Percentiles rank a stretch among this genome's conserved stretches.
phyloP scores from a whole-genome alignment of 768 basidiomycete genomes.

The Hirschioporus abietinus region DNA sequence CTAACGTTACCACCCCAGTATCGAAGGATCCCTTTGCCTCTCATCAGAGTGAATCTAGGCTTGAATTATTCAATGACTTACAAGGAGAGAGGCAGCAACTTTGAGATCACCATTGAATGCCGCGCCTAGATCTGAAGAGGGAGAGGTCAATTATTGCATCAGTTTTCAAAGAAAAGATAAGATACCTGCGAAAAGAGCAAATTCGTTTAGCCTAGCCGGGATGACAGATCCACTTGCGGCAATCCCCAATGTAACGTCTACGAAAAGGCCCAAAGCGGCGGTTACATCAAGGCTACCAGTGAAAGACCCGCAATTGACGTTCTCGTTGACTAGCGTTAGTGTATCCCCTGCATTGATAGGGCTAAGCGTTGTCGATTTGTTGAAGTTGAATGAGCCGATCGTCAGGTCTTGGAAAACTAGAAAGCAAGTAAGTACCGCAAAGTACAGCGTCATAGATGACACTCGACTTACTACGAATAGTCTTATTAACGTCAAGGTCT shows the following conservation, averaged over 20 bases:
- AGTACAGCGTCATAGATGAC: background rate
- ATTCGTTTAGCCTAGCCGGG: conserved; percentile 34
- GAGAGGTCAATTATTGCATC: background rate
- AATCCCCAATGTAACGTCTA: conserved; percentile 29
- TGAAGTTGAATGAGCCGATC: conserved; percentile 15
- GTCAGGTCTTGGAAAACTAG: conserved; percentile 4
- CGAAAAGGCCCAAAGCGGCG: conserved; percentile 17
- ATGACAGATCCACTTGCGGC: conserved; percentile 39
- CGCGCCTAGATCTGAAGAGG: conserved; percentile 29
- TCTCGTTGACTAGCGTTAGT: conserved; percentile 16
- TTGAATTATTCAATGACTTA: conserved; percentile 13
- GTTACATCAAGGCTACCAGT: background rate
- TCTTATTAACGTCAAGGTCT: background rate
- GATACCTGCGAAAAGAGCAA: conserved; percentile 31
- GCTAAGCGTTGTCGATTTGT: conserved; percentile 9
- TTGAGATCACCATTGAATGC: conserved; percentile 34
- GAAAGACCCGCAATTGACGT: conserved; percentile 13
- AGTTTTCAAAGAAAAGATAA: conserved; percentile 5
- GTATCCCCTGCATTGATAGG: conserved; percentile 18
- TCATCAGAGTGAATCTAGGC: background rate
- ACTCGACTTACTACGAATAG: background rate
- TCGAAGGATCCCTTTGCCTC: conserved; percentile 31
- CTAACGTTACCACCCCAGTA: conserved; percentile 36
- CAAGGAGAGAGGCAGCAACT: conserved; percentile 33
- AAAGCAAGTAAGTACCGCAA: background rate